Conservation (phyloP, 106 monocot genomes). For the Xerophyta viscosa region DNA sequence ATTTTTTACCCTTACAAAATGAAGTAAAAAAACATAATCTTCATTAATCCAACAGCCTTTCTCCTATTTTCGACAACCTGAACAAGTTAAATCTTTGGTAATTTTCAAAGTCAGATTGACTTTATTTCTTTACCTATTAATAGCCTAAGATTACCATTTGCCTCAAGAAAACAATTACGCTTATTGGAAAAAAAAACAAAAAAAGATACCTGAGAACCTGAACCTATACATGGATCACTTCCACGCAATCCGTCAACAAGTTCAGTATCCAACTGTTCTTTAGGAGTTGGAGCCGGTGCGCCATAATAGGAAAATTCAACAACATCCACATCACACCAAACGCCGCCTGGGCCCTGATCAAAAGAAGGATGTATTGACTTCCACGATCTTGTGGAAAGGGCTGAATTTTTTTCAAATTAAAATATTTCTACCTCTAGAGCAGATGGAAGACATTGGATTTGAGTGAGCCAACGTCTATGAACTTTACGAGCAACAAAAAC, state of each 20-base stretch:
- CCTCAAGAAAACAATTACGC: too few relatives aligned
- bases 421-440: constrained; percentile 59
- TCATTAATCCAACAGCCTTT: too few relatives aligned
- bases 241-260: constrained; percentile 90
- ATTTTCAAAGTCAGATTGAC: too few relatives aligned
- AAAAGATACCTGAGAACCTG: constrained; percentile 86
- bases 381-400: too few relatives aligned
- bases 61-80: too few relatives aligned
- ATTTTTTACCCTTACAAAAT: too few relatives aligned
- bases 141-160: too few relatives aligned
- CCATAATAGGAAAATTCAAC: constrained; percentile 98
- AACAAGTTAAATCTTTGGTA: too few relatives aligned
- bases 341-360: constrained; percentile 81
- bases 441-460: constrained; percentile 75
- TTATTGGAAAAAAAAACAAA: not conserved
- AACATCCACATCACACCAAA: constrained; percentile 99
- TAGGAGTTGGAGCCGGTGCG: constrained; percentile 84
- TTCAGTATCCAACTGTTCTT: constrained; percentile 85
- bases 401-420: not conserved
- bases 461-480: constrained; percentile 81
- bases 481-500: constrained; percentile 97
- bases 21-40: too few relatives aligned
- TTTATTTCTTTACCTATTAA: too few relatives aligned
- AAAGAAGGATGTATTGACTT: not conserved
- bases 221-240: constrained; percentile 86